These are phyloP conservation scores for Barnettozyma californica DNA, from an alignment of 805 yeast species.

Conservation along the genomic window DNA sequence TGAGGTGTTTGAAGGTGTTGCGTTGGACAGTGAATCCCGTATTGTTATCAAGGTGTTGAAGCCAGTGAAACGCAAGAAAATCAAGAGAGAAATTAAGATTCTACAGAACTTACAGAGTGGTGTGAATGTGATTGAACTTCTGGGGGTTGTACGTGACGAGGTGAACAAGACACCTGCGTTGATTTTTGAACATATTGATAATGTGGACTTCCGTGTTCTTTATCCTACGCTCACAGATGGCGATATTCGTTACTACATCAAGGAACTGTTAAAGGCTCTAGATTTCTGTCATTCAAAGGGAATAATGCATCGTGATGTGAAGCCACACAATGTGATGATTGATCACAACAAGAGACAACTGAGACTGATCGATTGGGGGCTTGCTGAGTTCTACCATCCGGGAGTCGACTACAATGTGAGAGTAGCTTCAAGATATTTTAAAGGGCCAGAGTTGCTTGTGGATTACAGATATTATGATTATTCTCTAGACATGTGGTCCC, in stretches of 20 bases:
- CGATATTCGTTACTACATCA: slow-evolving; percentile 81
- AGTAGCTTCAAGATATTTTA: slow-evolving; percentile 87
- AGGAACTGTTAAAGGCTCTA: slow-evolving; percentile 72
- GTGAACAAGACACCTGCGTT: slow-evolving; percentile 82
- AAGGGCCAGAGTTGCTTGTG: slow-evolving; percentile 86
- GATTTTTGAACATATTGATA: slow-evolving; percentile 79
- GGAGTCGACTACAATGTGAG: slow-evolving; percentile 88
- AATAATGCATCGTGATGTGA: slow-evolving; percentile 90
- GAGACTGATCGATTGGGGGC: slow-evolving; percentile 89
- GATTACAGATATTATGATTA: slow-evolving; percentile 83
- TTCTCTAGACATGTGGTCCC: slow-evolving; percentile 85
- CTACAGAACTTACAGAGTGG: slow-evolving; percentile 82
- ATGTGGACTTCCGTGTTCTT: slow-evolving; percentile 79
- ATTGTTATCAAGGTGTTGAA: slow-evolving; percentile 88
- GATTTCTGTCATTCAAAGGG: slow-evolving; percentile 93
- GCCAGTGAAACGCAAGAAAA: slow-evolving; percentile 90
- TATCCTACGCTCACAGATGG: slow-evolving; percentile 73
- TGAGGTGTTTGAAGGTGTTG: slow-evolving; percentile 85
- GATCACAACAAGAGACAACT: slow-evolving; percentile 61
- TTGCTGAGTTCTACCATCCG: slow-evolving; percentile 88
- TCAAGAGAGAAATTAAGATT: slow-evolving; percentile 84
- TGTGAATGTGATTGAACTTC: slow-evolving; percentile 67
- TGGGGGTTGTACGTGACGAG: slow-evolving; percentile 85
- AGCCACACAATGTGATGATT: slow-evolving; percentile 92
- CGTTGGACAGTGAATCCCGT: slow-evolving; percentile 51